phyloP scores from a whole-genome alignment of 1,139 yeast genomes.

The Geotrichum fermentans region DNA sequence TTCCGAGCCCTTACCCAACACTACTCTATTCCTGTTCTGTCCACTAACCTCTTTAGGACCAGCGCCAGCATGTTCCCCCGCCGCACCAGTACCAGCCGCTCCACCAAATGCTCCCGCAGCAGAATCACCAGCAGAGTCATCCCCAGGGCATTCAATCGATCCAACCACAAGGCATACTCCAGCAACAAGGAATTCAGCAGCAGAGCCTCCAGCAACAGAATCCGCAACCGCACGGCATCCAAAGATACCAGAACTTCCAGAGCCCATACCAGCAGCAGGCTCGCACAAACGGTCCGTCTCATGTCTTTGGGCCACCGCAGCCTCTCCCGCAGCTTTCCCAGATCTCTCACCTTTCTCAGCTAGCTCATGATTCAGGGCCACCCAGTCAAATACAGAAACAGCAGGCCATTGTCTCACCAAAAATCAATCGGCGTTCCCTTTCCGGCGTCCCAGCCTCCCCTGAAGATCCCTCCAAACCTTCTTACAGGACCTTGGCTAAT shows the following conservation, averaged over 20 bases:
- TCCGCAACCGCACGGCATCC: slow-evolving; percentile 4
- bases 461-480: not conserved
- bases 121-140: not conserved
- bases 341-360: slow-evolving; percentile 1
- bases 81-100: not conserved
- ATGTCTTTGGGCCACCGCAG: not conserved
- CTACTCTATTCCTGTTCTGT: not conserved
- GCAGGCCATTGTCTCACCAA: not conserved
- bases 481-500: too few species aligned
- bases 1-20: too few species aligned
- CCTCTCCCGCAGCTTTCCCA: slow-evolving; percentile 2
- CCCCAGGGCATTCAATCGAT: too few species aligned
- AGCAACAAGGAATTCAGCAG: not conserved
- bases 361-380: not conserved
- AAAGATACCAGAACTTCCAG: not conserved
- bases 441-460: not conserved
- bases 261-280: not conserved
- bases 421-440: not conserved
- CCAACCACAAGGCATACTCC: too few species aligned
- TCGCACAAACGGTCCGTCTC: not conserved
- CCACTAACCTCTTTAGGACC: not conserved
- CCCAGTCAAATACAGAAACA: not conserved
- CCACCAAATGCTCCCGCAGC: slow-evolving; percentile 1
- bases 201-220: not conserved
- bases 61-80: not conserved